Base-by-base conservation (phyloP, 441 rosid genomes). In the Populus trichocarpa region DNA sequence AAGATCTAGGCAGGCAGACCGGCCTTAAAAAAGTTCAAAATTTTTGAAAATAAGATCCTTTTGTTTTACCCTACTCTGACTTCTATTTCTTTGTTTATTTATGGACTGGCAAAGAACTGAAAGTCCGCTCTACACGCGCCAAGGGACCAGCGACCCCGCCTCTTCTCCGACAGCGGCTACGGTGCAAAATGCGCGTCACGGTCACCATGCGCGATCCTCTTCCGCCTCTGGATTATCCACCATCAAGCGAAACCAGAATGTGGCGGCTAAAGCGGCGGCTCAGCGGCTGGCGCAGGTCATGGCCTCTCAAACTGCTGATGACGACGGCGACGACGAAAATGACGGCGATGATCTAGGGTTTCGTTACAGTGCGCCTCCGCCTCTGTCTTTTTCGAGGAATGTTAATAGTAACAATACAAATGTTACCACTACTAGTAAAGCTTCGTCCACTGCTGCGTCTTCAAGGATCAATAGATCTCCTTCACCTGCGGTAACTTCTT, bases 241-340 rank as follows among this genome's bases (percentile, higher is more conserved):
- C 71, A 77, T 90, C 78, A 93, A 90, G 71, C 88, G 96, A n/a
- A 89, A 88, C 65, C 98, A 94, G 82, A 94, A 94, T 83, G 86
- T 88, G 2, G 99, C 98, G n/a, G 97, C 98, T 3, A 94, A 92
- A 77, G 98, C 93, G 4, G 99, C 99, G 1, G 97, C 99, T n/a
- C 98, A 92, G 86, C 97, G 97, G 8, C 84, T 96, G 1, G 98
- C 99, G 69, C 95, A 93, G 78, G 98, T 92, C 36, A 96, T 96
- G 99, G 99, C 99, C 70, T 93, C 91, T 33, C 98, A 93, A 82
- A 81, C 89, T 33, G 81, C 84, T 0, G 89, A 80, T 10, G 90
- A 84, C 61, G 91, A 79, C n/a, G 87, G 85, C 6, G 90, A 88
- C 1, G 92, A 92, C 18, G 94, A 87, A 50, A 81, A 83, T 0